A percentile compares a stretch with the other conserved stretches of the same genome.
Conservation (phyloP, 257 asterid species). For the Eustoma russellianum region DNA sequence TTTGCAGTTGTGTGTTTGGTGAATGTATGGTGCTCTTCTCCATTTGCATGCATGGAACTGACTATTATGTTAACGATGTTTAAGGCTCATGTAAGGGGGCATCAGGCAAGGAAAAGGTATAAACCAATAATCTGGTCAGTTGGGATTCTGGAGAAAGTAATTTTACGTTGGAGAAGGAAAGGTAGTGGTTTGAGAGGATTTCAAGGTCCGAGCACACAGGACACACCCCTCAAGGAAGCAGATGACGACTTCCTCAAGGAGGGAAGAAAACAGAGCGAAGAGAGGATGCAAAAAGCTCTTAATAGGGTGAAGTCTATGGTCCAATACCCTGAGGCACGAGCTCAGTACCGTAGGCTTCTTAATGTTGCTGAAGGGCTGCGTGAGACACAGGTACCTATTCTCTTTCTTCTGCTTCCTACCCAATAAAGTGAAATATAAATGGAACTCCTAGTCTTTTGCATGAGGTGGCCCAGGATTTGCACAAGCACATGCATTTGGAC, state of each 20-base stretch:
- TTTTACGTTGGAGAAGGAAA: slow-evolving; percentile 93
- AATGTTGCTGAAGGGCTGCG: slow-evolving; percentile 77
- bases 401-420: too few relatives aligned
- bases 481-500: too few relatives aligned
- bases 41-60: background rate
- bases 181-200: slow-evolving; percentile 84
- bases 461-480: too few relatives aligned
- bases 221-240: slow-evolving; percentile 39
- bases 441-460: too few relatives aligned
- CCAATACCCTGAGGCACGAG: slow-evolving; percentile 82
- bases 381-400: slow-evolving; percentile 49
- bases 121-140: slow-evolving; percentile 87
- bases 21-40: background rate
- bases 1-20: background rate
- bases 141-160: slow-evolving; percentile 85
- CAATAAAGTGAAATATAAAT: too few relatives aligned
- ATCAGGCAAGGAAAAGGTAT: slow-evolving; percentile 85
- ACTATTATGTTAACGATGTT: slow-evolving; percentile 14
- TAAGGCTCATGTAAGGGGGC: slow-evolving; percentile 98
- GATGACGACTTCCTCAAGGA: slow-evolving; percentile 78
- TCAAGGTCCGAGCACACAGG: slow-evolving; percentile 27
- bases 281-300: slow-evolving; percentile 81
- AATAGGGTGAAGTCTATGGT: slow-evolving; percentile 86
- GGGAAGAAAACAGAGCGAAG: slow-evolving; percentile 86
- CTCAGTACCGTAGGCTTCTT: slow-evolving; percentile 84